Evolutionary conservation across 2,329 filamentous ascomycete genomes (phyloP), one percentile per base, ranked within the genome.

Genomic region (Fonsecaea multimorphosa): DNA sequence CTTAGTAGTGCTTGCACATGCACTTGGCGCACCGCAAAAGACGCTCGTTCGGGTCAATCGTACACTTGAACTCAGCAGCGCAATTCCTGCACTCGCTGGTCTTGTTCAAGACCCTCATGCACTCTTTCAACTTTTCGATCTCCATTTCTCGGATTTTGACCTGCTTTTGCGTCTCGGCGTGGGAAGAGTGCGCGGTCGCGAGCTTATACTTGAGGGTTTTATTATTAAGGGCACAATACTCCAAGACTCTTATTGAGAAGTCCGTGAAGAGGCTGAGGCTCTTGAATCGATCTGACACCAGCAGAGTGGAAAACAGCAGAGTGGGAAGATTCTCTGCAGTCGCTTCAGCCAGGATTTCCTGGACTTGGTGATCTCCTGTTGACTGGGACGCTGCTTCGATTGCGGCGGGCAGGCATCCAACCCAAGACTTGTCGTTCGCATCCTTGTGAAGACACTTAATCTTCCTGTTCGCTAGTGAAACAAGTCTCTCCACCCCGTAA

Each of bases 391-490:
- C 40, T 12, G 40, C n/a, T 46, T 46, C 40, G 40, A 22, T 46
- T 22, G n/a, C n/a, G n/a, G 6, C n/a, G 40, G 40, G 40, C 40
- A 22, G 40, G n/a, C n/a, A 22, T 22, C 22, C 40, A 22, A 46
- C 7, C 40, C 40, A 22, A 22, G 40, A 22, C 8, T 46, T 11
- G 2, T 22, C n/a, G 4, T 22, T 11, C 0, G n/a, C 6, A 22
- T 22, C 6, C 7, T 3, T 11, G 7, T 22, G 40, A 22, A 65
- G 19, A 22, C 46, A 34, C 19, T 53, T 11, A 46, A 63, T 54
- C 51, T 54, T 54, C 9, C 19, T 54, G 32, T 54, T 54, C 27
- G 51, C 51, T 6, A 54, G 22, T 6, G 51, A 54, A 34, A 54
- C 51, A n/a, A 54, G 51, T 29, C 5, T 14, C 3, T 54, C 51